Evolutionary conservation across 345 rosid species (phyloP).

Genomic region (Brassica napus): DNA sequence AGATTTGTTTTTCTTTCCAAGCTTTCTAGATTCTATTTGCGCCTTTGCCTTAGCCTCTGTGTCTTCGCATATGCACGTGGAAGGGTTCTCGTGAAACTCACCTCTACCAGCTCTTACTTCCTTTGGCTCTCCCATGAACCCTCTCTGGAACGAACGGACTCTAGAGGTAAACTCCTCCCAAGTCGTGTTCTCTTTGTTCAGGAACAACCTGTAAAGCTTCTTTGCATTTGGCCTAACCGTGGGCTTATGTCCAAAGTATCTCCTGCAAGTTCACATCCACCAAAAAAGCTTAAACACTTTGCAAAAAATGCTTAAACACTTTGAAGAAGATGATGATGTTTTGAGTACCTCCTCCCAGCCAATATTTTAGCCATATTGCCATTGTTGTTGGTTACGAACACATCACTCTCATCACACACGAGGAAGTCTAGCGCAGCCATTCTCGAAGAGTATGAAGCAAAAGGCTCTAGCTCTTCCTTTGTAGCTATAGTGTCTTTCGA

Average conservation of each 20-base stretch:
- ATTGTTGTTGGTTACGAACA: constrained; percentile 94
- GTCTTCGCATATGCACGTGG: neutral
- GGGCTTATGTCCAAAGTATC: constrained; percentile 91
- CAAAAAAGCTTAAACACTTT: constrained; percentile 4
- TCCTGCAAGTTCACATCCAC: constrained; percentile 52
- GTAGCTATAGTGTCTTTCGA: constrained; percentile 82
- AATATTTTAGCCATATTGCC: constrained; percentile 96
- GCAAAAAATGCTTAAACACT: constrained; percentile 9
- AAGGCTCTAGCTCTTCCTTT: constrained; percentile 74
- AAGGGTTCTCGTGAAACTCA: neutral
- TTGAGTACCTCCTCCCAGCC: constrained; percentile 81
- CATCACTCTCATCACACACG: constrained; percentile 94
- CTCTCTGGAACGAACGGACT: constrained; percentile 74
- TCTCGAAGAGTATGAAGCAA: constrained; percentile 84
- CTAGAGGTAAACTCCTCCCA: constrained; percentile 88
- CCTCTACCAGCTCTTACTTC: constrained; percentile 1
- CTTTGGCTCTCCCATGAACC: constrained; percentile 79
- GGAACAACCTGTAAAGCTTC: constrained; percentile 73
- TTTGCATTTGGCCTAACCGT: constrained; percentile 96
- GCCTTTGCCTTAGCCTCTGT: constrained; percentile 58
- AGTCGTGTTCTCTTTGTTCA: constrained; percentile 60
- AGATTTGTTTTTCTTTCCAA: constrained; percentile 46
- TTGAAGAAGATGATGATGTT: constrained; percentile 1
- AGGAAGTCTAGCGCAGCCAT: constrained; percentile 99
- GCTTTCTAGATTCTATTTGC: constrained; percentile 50